Evolutionary conservation across 768 basidiomycete species (phyloP).

Genomic region (Chalciporus pseudorubinellus): DNA sequence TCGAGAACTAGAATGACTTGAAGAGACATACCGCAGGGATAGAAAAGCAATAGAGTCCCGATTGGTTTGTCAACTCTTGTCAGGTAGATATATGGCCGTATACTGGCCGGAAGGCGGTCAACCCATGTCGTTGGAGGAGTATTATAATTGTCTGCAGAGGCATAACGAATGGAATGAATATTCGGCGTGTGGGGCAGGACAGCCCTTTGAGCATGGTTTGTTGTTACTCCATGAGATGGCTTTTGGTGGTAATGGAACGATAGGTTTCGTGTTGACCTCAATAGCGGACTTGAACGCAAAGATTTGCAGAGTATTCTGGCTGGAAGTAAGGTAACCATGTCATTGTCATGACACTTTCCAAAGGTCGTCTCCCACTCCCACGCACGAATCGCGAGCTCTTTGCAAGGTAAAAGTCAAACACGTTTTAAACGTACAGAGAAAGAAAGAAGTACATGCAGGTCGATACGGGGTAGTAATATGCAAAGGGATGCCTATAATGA

Average conservation of each 20-base stretch:
- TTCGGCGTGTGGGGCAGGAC: background rate
- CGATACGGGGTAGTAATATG: constrained; percentile 25
- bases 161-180: constrained; percentile 12
- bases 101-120: constrained; percentile 54
- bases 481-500: constrained; percentile 27
- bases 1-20: background rate
- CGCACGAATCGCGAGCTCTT: background rate
- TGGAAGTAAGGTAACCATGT: constrained; percentile 12
- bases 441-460: constrained; percentile 27
- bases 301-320: constrained; percentile 1
- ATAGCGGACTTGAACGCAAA: background rate
- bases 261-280: background rate
- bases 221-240: background rate
- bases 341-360: background rate
- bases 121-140: constrained; percentile 53
- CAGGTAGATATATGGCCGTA: constrained; percentile 80
- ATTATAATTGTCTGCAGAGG: constrained; percentile 11
- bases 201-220: background rate
- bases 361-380: background rate
- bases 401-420: constrained; percentile 13
- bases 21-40: constrained; percentile 79
- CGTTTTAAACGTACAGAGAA: constrained; percentile 19
- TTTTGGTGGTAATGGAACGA: background rate
- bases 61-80: constrained; percentile 96
- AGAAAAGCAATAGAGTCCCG: constrained; percentile 86